Evolutionary conservation across 2,329 filamentous ascomycete species (phyloP), one percentile per base, ranked within the genome.

Genomic region (Cladophialophora carrionii): DNA sequence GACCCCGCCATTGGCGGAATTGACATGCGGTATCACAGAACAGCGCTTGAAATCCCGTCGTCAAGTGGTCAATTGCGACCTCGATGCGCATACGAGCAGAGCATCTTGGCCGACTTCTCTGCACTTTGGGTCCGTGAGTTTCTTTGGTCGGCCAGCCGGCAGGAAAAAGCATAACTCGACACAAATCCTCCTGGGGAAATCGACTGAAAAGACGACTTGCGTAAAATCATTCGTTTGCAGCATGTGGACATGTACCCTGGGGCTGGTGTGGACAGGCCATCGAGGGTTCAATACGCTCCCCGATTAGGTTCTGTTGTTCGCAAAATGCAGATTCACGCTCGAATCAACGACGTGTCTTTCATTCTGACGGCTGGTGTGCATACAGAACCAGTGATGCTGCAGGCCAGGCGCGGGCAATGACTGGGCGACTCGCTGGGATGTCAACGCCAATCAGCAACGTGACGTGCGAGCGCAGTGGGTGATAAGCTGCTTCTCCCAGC

Each of bases 381-480:
- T 37, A 59, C 55, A 59, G 49, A 58, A 59, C 52, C 20, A 55
- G 57, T 58, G 56, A 59, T 51, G 54, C 61, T 63, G 57, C 57
- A 5, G 57, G 62, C 57, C 60, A 51, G 51, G 55, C 60, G 61
- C 64, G 56, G 22, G 62, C 64, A 60, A 32, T 57, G 67, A 69
- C 67, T 69, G 67, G 67, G 64, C 67, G 64, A 69, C 58, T 52
- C 67, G 67, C 67, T 63, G 67, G 62, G 62, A 41, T 26, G 37
- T 54, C 59, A 60, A 69, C 67, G 67, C 67, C 67, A 69, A 69
- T 69, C 64, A 69, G 53, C 55, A n/a, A n/a, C 59, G 64, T 63
- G 67, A 66, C 62, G 58, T 69, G 62, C 20, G 56, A 61, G 56
- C 7, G 52, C 32, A 57, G 20, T 46, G 31, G 59, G 64, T 69